A percentile compares a stretch with the other conserved stretches of the same genome.
Evolutionary conservation across 2,329 filamentous ascomycete genomes (phyloP).

Genomic region (Cordyceps pruinosa): DNA sequence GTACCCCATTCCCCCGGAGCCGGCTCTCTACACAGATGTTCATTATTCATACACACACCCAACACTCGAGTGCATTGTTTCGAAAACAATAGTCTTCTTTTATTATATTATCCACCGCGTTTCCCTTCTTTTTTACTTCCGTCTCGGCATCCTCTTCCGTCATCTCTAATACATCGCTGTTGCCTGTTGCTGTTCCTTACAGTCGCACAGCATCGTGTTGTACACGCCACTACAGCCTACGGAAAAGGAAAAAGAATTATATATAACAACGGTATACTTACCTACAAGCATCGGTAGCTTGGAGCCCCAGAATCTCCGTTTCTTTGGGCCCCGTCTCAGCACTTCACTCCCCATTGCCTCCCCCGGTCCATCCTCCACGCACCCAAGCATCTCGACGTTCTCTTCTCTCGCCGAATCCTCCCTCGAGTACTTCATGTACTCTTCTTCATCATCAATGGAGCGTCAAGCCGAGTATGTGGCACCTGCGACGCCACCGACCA

Average conservation of each 20-base stretch:
- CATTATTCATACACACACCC: slow-evolving; percentile 3
- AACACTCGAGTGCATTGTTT: background rate
- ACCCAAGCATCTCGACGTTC: background rate
- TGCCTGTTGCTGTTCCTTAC: background rate
- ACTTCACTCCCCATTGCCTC: background rate
- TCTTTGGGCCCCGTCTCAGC: background rate
- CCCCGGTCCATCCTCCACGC: background rate
- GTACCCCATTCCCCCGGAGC: slow-evolving; percentile 8
- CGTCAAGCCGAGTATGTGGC: background rate
- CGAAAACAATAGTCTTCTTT: background rate
- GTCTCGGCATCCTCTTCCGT: background rate
- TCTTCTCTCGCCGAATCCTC: background rate
- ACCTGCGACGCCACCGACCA: background rate
- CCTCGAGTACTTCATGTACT: background rate
- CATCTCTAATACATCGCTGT: background rate
- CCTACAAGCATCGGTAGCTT: background rate
- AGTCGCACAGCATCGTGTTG: background rate
- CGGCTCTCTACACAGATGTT: background rate
- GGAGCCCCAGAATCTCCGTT: background rate
- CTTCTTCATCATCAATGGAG: slow-evolving; percentile 4
- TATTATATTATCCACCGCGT: background rate
- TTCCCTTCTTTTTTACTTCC: too few species aligned
- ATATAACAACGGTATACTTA: background rate
- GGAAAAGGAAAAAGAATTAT: background rate
- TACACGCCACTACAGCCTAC: background rate